Base-by-base conservation (phyloP, 306 rosid genomes). In the Argentina anserina region DNA sequence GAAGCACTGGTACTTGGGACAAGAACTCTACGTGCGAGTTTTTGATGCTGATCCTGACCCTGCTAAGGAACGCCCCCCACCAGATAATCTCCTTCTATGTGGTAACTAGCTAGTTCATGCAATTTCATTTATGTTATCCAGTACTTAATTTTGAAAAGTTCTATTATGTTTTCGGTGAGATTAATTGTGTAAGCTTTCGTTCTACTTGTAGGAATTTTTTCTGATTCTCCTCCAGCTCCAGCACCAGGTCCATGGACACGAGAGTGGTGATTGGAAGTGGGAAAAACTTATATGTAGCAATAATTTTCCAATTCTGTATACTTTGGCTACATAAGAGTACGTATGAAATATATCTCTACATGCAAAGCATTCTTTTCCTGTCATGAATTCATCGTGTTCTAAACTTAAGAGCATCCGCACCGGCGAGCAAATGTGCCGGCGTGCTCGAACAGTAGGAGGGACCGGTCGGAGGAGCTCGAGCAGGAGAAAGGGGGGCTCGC, bases 1-100 rank as follows among this genome's bases (percentile, higher is more conserved):
- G 83, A 76, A 80, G 76, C 79, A 53, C 36, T 90, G 96, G 97
- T 90, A 77, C 60, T 78, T 89, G 47, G 97, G 96, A 59, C 79
- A 90, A 75, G 93, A 93, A 76, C 86, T 93, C 20, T 89, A 90
- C 69, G 76, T 90, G 0, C 84, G 93, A 60, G 93, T 90, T 68
- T 67, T 74, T 65, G 89, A 89, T 79, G 47, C 75, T 60, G 88
- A 90, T 84, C 92, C 88, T 41, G 81, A 89, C 78, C 90, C 86
- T 23, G 77, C 89, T 34, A 93, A 87, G 84, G 97, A 86, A 72
- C 78, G 61, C 26, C 90, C 87, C 6, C 92, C 90, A 0, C 97
- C 89, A 2, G 2, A 70, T 1, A 90, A 93, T 61, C 84, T 87
- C 43, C 86, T 93, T 42, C 73, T 74, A 29, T 90, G 94, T 79